Percentiles rank a stretch among this genome's conserved stretches.
phyloP scores from a whole-genome alignment of 306 rosid genomes.

The Gleditsia sinensis region DNA sequence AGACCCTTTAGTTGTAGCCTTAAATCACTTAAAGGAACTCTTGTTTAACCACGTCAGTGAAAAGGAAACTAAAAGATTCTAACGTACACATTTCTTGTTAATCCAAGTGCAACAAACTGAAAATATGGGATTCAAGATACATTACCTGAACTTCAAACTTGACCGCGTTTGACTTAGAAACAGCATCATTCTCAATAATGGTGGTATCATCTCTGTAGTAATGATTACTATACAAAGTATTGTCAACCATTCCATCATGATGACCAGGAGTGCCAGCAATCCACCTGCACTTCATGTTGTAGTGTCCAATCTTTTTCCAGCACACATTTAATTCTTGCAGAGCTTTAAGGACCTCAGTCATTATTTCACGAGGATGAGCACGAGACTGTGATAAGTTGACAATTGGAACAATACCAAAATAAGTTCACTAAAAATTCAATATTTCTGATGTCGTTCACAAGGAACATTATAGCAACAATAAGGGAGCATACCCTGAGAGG shows the following conservation, averaged over 20 bases:
- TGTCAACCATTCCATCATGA: slow-evolving; percentile 68
- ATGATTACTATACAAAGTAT: slow-evolving; percentile 41
- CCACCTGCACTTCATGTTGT: slow-evolving; percentile 98
- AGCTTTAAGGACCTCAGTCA: slow-evolving; percentile 94
- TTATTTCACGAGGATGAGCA: slow-evolving; percentile 95
- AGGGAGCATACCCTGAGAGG: neutral
- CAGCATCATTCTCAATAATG: slow-evolving; percentile 62
- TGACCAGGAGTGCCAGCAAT: slow-evolving; percentile 55
- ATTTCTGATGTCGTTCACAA: neutral
- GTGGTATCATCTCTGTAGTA: slow-evolving; percentile 61
- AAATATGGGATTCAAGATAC: slow-evolving; percentile 14
- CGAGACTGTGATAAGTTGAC: slow-evolving; percentile 59
- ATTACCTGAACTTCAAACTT: slow-evolving; percentile 96
- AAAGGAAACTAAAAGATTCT: neutral
- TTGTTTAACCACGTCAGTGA: slow-evolving; percentile 7
- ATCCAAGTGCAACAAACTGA: slow-evolving; percentile 6
- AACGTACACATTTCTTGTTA: slow-evolving; percentile 8
- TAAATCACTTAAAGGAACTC: slow-evolving; percentile 4
- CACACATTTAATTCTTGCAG: slow-evolving; percentile 84
- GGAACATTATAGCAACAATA: slow-evolving; percentile 2
- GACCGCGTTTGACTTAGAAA: slow-evolving; percentile 63
- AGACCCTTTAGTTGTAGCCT: neutral
- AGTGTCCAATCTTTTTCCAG: slow-evolving; percentile 97
- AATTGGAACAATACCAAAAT: slow-evolving; percentile 26
- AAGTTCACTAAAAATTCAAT: slow-evolving; percentile 26